phyloP scores from a whole-genome alignment of 257 asterid species.

The Lavandula angustifolia region DNA sequence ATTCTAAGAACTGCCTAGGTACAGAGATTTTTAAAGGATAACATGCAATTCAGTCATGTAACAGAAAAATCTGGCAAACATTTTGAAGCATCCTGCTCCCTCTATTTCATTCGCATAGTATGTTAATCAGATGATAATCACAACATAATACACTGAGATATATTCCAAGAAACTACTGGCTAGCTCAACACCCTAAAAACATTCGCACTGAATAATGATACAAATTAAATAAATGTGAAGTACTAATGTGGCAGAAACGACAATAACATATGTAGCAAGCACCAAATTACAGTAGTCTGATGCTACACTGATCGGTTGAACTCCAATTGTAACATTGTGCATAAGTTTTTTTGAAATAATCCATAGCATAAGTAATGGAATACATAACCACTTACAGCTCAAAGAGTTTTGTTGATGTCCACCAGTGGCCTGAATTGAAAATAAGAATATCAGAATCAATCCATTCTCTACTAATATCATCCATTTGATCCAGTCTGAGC shows the following conservation, averaged over 20 bases:
- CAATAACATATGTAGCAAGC: background rate
- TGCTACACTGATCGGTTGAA: background rate
- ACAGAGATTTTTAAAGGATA: too few species aligned
- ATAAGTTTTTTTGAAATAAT: background rate
- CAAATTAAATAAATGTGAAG: background rate
- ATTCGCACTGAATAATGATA: background rate
- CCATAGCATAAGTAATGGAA: constrained; percentile 2
- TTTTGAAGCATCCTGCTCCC: too few species aligned
- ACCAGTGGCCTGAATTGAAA: constrained; percentile 95
- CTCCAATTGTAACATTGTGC: background rate
- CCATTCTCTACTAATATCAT: constrained; percentile 77
- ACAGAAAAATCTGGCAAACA: background rate
- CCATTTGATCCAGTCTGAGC: constrained; percentile 68
- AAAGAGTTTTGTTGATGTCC: constrained; percentile 80
- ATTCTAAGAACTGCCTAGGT: background rate
- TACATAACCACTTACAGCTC: constrained; percentile 60
- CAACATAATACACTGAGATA: background rate
- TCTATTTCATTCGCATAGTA: background rate
- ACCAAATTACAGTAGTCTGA: background rate
- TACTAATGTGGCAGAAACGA: background rate
- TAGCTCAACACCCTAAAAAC: constrained; percentile 4
- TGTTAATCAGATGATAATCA: background rate
- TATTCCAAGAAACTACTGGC: background rate
- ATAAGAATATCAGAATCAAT: constrained; percentile 74
- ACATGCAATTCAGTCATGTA: background rate